A percentile compares a stretch with the other conserved stretches of the same genome.
These are phyloP conservation scores for Boletus edulis DNA, from an alignment of 768 basidiomycete genomes.

Conservation along the genomic window DNA sequence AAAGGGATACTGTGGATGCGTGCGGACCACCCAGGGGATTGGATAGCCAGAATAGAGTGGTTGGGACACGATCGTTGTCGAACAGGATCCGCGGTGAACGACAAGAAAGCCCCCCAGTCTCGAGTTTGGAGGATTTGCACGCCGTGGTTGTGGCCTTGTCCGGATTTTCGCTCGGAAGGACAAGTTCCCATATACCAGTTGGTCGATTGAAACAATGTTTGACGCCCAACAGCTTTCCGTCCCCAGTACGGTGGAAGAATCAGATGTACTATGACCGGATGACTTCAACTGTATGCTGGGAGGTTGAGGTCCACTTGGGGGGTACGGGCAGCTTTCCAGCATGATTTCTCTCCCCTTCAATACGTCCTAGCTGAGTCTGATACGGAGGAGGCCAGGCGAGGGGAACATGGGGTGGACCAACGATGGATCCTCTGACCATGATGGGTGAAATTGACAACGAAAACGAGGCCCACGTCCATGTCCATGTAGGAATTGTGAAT, in stretches of 20 bases:
- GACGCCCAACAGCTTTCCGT: conserved; percentile 58
- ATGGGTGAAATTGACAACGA: no score
- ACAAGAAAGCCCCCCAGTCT: conserved; percentile 42
- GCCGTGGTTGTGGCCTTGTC: conserved; percentile 11
- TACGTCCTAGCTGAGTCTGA: background rate
- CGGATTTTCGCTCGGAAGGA: conserved; percentile 17
- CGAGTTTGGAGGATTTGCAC: conserved; percentile 33
- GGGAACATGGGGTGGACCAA: no score
- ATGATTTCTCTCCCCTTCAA: no score
- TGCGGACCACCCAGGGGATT: conserved; percentile 58
- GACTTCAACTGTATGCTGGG: conserved; percentile 1
- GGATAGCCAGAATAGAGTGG: conserved; percentile 50
- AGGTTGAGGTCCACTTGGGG: conserved; percentile 11
- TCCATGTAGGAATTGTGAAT: no score
- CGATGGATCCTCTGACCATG: no score
- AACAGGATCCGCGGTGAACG: conserved; percentile 56
- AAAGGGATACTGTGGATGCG: conserved; percentile 50
- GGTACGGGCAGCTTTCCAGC: conserved; percentile 5
- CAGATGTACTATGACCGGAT: background rate
- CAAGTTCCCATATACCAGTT: conserved; percentile 53
- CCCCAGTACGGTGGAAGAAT: conserved; percentile 34
- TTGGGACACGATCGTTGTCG: conserved; percentile 19
- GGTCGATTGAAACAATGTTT: conserved; percentile 61
- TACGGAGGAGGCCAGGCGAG: no score
- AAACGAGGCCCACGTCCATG: no score